Percentiles rank a stretch among this genome's conserved stretches.
phyloP scores from a whole-genome alignment of 2,329 filamentous ascomycete genomes.

The Phoma sp. region DNA sequence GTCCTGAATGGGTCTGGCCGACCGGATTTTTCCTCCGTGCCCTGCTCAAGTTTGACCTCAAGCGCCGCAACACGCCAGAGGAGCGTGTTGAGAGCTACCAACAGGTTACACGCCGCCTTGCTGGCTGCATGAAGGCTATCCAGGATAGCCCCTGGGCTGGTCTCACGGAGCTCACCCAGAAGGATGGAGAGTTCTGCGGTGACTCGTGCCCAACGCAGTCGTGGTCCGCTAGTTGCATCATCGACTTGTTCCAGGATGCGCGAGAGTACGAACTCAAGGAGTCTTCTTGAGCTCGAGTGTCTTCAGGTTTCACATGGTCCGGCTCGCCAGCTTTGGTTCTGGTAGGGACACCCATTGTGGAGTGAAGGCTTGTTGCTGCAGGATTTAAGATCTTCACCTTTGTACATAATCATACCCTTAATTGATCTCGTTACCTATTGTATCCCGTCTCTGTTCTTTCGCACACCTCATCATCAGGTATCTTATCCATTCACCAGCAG shows the following conservation, averaged over 20 bases:
- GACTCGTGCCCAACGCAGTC: constrained; percentile 97
- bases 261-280: constrained; percentile 41
- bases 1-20: constrained; percentile 98
- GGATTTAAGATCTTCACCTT: background rate
- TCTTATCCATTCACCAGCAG: background rate
- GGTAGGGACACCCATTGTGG: background rate
- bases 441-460: background rate
- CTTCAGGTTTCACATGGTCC: background rate
- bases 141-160: constrained; percentile 84
- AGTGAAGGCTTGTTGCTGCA: background rate
- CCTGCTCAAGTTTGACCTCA: constrained; percentile 86
- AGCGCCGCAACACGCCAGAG: constrained; percentile 68
- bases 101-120: constrained; percentile 84
- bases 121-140: constrained; percentile 85
- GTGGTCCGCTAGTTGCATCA: constrained; percentile 93
- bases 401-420: constrained; percentile 6
- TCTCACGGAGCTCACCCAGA: constrained; percentile 90
- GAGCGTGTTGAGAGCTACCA: constrained; percentile 89
- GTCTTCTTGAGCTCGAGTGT: constrained; percentile 4
- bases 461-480: background rate
- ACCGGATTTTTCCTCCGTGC: constrained; percentile 94
- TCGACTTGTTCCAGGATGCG: constrained; percentile 96
- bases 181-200: constrained; percentile 78
- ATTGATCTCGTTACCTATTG: background rate
- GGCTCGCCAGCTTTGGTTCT: background rate